Evolutionary conservation across 2,329 filamentous ascomycete species (phyloP).

Genomic region (Aspergillus novofumigatus): DNA sequence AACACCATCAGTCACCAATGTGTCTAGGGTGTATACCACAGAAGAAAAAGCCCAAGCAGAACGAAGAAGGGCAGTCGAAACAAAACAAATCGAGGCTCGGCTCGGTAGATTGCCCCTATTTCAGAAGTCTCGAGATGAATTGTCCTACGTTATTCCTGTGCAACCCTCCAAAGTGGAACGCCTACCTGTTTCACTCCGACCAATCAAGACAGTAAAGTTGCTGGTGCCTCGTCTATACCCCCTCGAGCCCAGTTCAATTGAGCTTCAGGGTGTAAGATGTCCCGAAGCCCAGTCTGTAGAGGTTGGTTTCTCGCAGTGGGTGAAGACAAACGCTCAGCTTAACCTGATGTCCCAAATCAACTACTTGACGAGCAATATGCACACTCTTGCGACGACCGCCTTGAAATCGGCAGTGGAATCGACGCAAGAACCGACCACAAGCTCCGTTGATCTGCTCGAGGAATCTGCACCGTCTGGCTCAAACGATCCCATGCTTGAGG

Average conservation of each 20-base stretch:
- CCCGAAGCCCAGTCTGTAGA: constrained; percentile 61
- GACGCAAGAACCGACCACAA: constrained; percentile 5
- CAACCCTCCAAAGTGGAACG: constrained; percentile 59
- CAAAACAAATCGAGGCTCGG: constrained; percentile 69
- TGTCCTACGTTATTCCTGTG: constrained; percentile 66
- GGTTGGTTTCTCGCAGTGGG: constrained; percentile 59
- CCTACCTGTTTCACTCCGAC: constrained; percentile 58
- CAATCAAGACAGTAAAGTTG: constrained; percentile 61
- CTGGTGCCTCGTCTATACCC: constrained; percentile 70
- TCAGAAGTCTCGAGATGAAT: constrained; percentile 64
- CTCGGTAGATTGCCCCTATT: constrained; percentile 66
- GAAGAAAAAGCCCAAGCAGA: constrained; percentile 62
- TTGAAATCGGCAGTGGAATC: constrained; percentile 22
- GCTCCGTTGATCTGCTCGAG: constrained; percentile 9
- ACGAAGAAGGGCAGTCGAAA: constrained; percentile 60
- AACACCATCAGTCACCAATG: constrained; percentile 18
- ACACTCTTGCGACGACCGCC: constrained; percentile 59
- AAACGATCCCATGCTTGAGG: not conserved
- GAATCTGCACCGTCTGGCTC: constrained; percentile 15
- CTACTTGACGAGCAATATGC: constrained; percentile 67
- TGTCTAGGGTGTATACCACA: constrained; percentile 50
- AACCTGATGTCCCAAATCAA: constrained; percentile 71
- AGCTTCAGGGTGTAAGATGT: constrained; percentile 61
- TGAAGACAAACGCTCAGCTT: constrained; percentile 54
- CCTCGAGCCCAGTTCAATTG: constrained; percentile 61